Conservation (phyloP, 140 eudicot genomes). For the Cichorium intybus region DNA sequence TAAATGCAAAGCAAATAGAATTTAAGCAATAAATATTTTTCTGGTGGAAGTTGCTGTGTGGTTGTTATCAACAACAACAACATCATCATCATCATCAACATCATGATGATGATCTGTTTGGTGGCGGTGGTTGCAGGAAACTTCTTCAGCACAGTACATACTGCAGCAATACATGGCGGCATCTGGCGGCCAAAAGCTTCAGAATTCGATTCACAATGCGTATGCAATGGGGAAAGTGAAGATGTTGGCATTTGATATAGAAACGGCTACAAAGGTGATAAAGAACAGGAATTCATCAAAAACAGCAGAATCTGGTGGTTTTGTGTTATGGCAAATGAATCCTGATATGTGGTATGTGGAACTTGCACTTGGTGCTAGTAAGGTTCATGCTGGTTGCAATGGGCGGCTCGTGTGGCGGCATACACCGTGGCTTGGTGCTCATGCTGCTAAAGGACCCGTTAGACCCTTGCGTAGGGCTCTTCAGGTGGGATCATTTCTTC, state of each 20-base stretch:
- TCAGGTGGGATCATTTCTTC: conserved; percentile 47
- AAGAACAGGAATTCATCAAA: conserved; percentile 73
- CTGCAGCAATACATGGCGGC: conserved; percentile 94
- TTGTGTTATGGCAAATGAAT: conserved; percentile 97
- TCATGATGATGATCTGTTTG: not conserved
- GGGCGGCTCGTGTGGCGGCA: conserved; percentile 98
- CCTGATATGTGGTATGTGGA: conserved; percentile 99
- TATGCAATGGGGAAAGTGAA: conserved; percentile 91
- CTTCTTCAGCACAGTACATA: conserved; percentile 95
- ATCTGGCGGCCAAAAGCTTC: conserved; percentile 86
- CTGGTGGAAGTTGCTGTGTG: conserved; percentile 30
- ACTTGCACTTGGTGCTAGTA: conserved; percentile 88
- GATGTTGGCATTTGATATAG: conserved; percentile 85
- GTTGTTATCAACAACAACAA: not conserved
- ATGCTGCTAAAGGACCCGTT: conserved; percentile 97
- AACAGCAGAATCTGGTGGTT: conserved; percentile 83
- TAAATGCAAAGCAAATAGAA: conserved; percentile 23
- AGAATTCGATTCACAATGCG: conserved; percentile 70
- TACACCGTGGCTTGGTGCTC: conserved; percentile 96
- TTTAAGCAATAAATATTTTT: conserved; percentile 1
- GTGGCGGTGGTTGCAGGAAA: conserved; percentile 57
- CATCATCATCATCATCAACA: not conserved
- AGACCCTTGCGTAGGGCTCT: conserved; percentile 94
- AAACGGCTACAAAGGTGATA: conserved; percentile 88
- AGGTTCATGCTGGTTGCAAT: conserved; percentile 92